Evolutionary conservation across 129 eudicot genomes (phyloP).

Genomic region (Heracleum sosnowskyi): DNA sequence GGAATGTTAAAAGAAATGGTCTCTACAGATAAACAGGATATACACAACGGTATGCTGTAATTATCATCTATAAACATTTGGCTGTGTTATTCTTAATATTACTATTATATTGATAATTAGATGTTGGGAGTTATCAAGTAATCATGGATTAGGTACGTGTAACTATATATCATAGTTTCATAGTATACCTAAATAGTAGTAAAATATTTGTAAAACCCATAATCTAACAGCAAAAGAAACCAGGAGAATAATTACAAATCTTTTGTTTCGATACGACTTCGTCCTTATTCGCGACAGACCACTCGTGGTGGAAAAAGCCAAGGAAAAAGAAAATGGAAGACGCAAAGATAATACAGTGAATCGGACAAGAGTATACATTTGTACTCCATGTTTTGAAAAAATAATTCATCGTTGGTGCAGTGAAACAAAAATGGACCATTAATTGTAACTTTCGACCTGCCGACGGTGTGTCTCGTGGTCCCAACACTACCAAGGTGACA

Average conservation of each 20-base stretch:
- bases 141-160: not conserved
- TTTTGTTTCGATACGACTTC: not conserved
- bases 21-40: not conserved
- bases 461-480: not conserved
- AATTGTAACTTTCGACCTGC: not conserved
- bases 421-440: not conserved
- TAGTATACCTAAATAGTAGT: not conserved
- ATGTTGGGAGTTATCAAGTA: not conserved
- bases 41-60: not conserved
- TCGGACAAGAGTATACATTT: not conserved
- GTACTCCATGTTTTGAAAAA: not conserved
- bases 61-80: not conserved
- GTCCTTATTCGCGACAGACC: not conserved
- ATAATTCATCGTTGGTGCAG: not conserved
- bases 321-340: not conserved
- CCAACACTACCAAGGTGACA: not conserved
- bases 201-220: not conserved
- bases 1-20: not conserved
- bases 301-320: not conserved
- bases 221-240: not conserved
- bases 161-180: too few species aligned
- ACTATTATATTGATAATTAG: too few species aligned
- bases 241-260: not conserved
- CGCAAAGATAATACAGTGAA: not conserved
- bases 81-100: not conserved